These are phyloP conservation scores for Xylaria arbuscula DNA, from an alignment of 2,329 filamentous ascomycete species.

Conservation along the genomic window DNA sequence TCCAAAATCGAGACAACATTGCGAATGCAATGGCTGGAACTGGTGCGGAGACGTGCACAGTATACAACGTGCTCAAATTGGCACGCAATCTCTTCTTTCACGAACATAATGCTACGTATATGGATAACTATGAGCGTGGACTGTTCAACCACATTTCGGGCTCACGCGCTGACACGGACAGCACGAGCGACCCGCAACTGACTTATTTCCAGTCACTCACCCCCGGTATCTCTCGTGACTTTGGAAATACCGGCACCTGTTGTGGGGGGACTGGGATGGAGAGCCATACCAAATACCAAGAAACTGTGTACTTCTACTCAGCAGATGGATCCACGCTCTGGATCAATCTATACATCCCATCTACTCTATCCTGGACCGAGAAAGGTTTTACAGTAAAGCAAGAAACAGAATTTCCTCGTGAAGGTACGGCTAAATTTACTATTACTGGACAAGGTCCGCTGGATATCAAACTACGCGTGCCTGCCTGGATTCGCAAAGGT, in stretches of 20 bases:
- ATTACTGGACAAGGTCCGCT: slow-evolving; percentile 45
- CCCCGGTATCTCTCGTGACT: slow-evolving; percentile 45
- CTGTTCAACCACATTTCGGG: slow-evolving; percentile 51
- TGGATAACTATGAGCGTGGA: slow-evolving; percentile 52
- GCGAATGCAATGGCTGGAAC: slow-evolving; percentile 47
- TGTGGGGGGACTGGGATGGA: slow-evolving; percentile 51
- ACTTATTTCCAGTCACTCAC: slow-evolving; percentile 51
- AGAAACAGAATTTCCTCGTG: slow-evolving; percentile 49
- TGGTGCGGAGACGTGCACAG: slow-evolving; percentile 51
- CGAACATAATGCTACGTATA: slow-evolving; percentile 50
- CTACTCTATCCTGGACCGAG: slow-evolving; percentile 48
- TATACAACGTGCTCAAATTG: slow-evolving; percentile 51
- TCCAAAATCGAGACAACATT: slow-evolving; percentile 51
- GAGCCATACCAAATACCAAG: slow-evolving; percentile 52
- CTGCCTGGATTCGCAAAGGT: slow-evolving; percentile 46
- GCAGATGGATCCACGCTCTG: slow-evolving; percentile 49
- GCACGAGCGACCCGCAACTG: slow-evolving; percentile 44
- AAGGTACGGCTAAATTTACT: slow-evolving; percentile 45
- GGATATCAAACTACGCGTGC: slow-evolving; percentile 50
- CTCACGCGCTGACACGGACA: slow-evolving; percentile 46
- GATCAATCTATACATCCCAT: slow-evolving; percentile 50
- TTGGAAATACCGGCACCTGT: slow-evolving; percentile 50
- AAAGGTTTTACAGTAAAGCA: slow-evolving; percentile 47
- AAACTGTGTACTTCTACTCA: slow-evolving; percentile 51
- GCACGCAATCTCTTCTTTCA: slow-evolving; percentile 50